These are phyloP conservation scores for Phytopythium helicoides DNA, from an alignment of 352 stramenopile genomes.

Conservation along the genomic window DNA sequence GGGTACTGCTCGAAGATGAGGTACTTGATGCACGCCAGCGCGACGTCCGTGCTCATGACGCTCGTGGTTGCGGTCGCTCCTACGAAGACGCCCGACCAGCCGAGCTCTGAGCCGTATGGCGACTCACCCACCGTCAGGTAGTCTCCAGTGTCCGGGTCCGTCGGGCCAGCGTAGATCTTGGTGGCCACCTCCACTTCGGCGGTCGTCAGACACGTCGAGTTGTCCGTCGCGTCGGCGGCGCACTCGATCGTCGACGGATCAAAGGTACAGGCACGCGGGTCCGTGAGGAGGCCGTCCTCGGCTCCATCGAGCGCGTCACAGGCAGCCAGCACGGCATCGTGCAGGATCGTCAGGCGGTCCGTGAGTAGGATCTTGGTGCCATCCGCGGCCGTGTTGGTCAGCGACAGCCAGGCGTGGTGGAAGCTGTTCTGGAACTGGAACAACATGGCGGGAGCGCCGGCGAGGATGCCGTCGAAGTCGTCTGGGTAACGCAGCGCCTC, in stretches of 20 bases:
- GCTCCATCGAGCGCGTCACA: conserved; percentile 27
- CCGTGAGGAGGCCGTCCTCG: conserved; percentile 25
- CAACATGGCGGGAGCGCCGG: too few relatives aligned
- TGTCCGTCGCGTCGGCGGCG: conserved; percentile 1
- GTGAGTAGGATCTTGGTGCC: conserved; percentile 17
- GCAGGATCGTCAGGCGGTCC: conserved; percentile 18
- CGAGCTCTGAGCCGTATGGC: conserved; percentile 31
- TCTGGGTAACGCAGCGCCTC: conserved; percentile 31
- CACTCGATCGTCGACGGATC: conserved; percentile 17
- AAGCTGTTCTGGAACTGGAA: too few relatives aligned
- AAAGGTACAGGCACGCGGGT: conserved; percentile 28
- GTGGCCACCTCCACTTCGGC: conserved; percentile 17
- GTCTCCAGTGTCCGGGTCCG: conserved; percentile 15
- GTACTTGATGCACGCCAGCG: conserved; percentile 27
- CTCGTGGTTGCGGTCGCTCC: conserved; percentile 6
- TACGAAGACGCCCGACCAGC: conserved; percentile 33
- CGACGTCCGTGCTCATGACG: conserved; percentile 23
- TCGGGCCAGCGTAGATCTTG: conserved; percentile 37
- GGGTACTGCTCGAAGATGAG: conserved; percentile 28
- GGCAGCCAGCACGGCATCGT: conserved; percentile 19
- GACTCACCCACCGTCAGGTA: conserved; percentile 29
- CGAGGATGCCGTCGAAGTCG: too few relatives aligned
- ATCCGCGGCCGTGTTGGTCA: conserved; percentile 18
- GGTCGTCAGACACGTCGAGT: conserved; percentile 9
- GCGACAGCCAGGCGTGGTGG: conserved; percentile 27